phyloP scores from a whole-genome alignment of 2,329 filamentous ascomycete species.

The Arthrinium puccinioides region DNA sequence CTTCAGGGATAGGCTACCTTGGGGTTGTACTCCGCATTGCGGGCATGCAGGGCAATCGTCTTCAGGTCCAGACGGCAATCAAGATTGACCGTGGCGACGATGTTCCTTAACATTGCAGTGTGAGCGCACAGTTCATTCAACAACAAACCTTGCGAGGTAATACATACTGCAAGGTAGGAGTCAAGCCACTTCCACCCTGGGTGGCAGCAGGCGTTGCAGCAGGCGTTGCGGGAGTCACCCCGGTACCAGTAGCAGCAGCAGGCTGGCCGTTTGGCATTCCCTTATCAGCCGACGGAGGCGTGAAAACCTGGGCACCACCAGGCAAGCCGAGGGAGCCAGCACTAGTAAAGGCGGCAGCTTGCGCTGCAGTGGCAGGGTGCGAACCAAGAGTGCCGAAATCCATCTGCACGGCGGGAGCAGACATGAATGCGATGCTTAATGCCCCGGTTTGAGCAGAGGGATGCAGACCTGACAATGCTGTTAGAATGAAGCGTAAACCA shows the following conservation, averaged over 20 bases:
- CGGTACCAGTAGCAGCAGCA: conserved; percentile 66
- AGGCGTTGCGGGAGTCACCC: conserved; percentile 83
- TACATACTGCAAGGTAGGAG: conserved; percentile 96
- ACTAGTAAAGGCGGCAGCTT: conserved; percentile 93
- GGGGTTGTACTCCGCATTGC: conserved; percentile 97
- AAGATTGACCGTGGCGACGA: conserved; percentile 97
- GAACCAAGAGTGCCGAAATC: conserved; percentile 58
- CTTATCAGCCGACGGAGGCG: conserved; percentile 67
- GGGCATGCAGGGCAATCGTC: conserved; percentile 95
- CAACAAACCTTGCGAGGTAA: conserved; percentile 31
- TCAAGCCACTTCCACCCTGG: conserved; percentile 79
- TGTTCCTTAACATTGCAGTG: conserved; percentile 67
- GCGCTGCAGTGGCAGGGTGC: conserved; percentile 82
- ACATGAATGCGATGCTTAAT: no score
- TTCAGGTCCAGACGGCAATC: conserved; percentile 96
- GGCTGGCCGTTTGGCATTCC: conserved; percentile 40
- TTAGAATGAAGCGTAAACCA: no score
- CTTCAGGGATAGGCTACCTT: no score
- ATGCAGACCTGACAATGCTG: no score
- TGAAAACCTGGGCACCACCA: conserved; percentile 75
- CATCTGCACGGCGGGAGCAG: conserved; percentile 56
- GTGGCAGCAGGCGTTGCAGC: conserved; percentile 83
- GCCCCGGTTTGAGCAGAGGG: no score
- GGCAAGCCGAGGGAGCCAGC: conserved; percentile 90
- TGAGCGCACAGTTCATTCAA: conserved; percentile 42